Evolutionary conservation across 495 filamentous ascomycete species (phyloP).

Genomic region (Podospora pseudoanserina): DNA sequence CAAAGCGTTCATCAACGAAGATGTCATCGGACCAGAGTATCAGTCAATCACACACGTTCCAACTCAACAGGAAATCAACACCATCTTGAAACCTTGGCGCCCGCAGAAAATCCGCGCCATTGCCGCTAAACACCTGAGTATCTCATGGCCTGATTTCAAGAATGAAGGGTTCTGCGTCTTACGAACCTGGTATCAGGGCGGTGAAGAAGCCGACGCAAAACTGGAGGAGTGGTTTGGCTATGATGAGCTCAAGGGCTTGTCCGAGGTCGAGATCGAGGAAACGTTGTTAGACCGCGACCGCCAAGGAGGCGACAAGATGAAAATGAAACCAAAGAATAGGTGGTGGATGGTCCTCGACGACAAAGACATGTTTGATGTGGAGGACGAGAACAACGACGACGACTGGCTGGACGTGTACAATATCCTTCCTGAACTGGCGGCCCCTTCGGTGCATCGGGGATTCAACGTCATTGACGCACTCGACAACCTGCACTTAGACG

Average conservation of each 20-base stretch:
- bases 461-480: not conserved
- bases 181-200: not conserved
- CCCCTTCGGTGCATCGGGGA: not conserved
- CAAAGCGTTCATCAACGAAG: not conserved
- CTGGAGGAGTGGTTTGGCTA: not conserved
- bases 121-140: not conserved
- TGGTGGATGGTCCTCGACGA: not conserved
- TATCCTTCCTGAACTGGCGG: not conserved
- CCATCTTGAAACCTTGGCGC: not conserved
- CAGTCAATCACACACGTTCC: not conserved
- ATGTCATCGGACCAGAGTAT: not conserved
- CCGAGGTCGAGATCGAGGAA: not conserved
- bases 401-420: not conserved
- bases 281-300: not conserved
- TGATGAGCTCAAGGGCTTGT: not conserved
- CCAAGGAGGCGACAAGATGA: not conserved
- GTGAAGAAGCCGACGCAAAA: not conserved
- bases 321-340: not conserved
- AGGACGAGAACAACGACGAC: not conserved
- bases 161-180: not conserved
- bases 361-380: not conserved
- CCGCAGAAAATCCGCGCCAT: not conserved
- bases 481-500: not conserved
- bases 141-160: not conserved
- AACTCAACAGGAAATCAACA: not conserved